Conservation (phyloP, 345 rosid genomes). For the Hibiscus trionum region DNA sequence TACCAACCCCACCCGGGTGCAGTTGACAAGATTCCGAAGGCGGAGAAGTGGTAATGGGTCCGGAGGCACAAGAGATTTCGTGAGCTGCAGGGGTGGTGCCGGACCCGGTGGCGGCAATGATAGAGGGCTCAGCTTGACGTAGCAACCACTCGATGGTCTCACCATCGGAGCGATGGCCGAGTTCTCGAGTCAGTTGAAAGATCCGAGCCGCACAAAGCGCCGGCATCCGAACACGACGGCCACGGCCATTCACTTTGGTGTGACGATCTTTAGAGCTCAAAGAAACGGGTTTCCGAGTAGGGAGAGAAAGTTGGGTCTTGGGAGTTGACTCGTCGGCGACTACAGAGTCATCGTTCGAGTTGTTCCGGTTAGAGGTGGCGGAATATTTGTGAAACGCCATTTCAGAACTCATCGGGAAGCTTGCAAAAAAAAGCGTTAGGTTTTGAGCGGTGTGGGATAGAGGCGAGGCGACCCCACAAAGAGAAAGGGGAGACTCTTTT, state of each 20-base stretch:
- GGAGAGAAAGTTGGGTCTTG: slow-evolving; percentile 2
- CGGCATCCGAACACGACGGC: slow-evolving; percentile 69
- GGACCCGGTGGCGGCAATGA: slow-evolving; percentile 48
- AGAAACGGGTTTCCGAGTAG: slow-evolving; percentile 15
- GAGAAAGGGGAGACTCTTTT: not conserved
- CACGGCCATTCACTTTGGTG: slow-evolving; percentile 62
- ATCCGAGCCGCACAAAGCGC: slow-evolving; percentile 63
- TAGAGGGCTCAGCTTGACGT: slow-evolving; percentile 48
- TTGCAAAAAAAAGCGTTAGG: not conserved
- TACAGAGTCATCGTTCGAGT: not conserved
- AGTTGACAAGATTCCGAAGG: slow-evolving; percentile 25
- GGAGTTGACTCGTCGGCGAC: not conserved
- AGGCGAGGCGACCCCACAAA: not conserved
- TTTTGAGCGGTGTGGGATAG: not conserved
- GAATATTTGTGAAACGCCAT: slow-evolving; percentile 1
- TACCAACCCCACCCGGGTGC: slow-evolving; percentile 9
- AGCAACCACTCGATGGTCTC: slow-evolving; percentile 20
- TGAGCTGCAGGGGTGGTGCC: slow-evolving; percentile 39
- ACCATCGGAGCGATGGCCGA: slow-evolving; percentile 42
- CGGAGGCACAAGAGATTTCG: slow-evolving; percentile 25
- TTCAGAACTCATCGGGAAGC: not conserved
- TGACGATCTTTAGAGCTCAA: slow-evolving; percentile 53
- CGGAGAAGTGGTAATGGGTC: slow-evolving; percentile 19
- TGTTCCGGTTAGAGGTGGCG: not conserved
- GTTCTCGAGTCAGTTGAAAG: slow-evolving; percentile 75